Percentiles rank a stretch among this genome's conserved stretches.
Evolutionary conservation across 2,329 filamentous ascomycete genomes (phyloP).

Genomic region (Talaromyces funiculosus): DNA sequence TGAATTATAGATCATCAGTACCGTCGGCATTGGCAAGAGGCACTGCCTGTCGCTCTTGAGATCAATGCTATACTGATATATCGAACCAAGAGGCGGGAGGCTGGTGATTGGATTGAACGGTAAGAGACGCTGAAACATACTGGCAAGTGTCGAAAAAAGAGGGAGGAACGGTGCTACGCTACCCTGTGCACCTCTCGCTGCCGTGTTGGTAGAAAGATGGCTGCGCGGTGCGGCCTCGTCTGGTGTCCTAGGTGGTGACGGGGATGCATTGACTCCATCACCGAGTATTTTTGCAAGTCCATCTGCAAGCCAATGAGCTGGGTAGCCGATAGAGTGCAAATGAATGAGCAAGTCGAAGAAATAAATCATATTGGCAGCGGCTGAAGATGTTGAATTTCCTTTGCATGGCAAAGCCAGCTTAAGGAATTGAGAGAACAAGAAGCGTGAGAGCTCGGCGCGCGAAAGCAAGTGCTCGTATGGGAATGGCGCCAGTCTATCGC

Average conservation of each 20-base stretch:
- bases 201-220: not conserved
- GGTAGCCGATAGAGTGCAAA: constrained; percentile 14
- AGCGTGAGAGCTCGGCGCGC: constrained; percentile 11
- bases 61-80: constrained; percentile 8
- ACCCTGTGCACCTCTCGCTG: not conserved
- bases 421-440: constrained; percentile 6
- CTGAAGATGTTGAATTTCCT: not conserved
- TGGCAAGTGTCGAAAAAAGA: constrained; percentile 7
- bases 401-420: constrained; percentile 5
- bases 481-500: constrained; percentile 1
- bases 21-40: not conserved
- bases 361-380: constrained; percentile 4
- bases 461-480: constrained; percentile 10
- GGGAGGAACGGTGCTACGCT: constrained; percentile 7
- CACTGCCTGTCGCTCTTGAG: not conserved
- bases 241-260: constrained; percentile 7
- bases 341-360: constrained; percentile 15
- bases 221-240: not conserved
- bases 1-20: constrained; percentile 2
- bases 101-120: constrained; percentile 3
- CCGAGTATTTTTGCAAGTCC: constrained; percentile 10
- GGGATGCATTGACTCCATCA: constrained; percentile 4
- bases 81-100: not conserved
- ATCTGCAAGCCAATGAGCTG: constrained; percentile 15
- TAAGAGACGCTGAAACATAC: constrained; percentile 12